Evolutionary conservation across 495 filamentous ascomycete species (phyloP).

Genomic region (Bathelium albidoporum): DNA sequence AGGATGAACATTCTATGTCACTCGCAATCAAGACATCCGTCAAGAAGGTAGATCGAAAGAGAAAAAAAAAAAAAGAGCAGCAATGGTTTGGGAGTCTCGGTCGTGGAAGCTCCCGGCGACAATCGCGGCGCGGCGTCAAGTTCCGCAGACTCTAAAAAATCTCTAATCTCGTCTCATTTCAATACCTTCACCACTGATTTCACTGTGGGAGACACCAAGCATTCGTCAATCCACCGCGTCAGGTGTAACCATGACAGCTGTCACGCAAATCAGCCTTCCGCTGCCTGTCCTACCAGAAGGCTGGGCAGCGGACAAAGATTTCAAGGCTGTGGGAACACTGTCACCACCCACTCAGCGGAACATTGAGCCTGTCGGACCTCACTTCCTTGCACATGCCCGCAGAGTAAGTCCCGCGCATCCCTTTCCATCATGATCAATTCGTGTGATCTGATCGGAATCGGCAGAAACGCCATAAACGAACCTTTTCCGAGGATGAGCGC

Average conservation of each 20-base stretch:
- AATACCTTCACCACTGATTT: no score
- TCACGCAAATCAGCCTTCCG: constrained; percentile 76
- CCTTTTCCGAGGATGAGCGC: constrained; percentile 96
- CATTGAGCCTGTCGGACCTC: constrained; percentile 89
- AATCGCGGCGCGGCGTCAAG: no score
- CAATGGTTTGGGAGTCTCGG: no score
- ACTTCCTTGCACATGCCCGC: constrained; percentile 95
- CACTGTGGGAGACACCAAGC: no score
- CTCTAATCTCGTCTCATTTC: no score
- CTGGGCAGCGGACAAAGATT: constrained; percentile 85
- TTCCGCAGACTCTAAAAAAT: no score
- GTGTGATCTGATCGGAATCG: constrained; percentile 25
- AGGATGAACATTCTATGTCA: neutral
- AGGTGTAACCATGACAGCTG: constrained; percentile 54
- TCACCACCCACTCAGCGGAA: constrained; percentile 65
- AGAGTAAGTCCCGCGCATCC: constrained; percentile 44
- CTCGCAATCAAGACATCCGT: neutral
- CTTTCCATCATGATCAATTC: constrained; percentile 4
- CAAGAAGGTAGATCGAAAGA: neutral
- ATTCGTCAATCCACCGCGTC: neutral
- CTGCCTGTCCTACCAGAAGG: constrained; percentile 69
- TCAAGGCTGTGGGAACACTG: constrained; percentile 64
- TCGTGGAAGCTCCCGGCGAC: no score
- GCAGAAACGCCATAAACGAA: constrained; percentile 83
- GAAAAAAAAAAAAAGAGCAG: no score